A percentile compares a stretch with the other conserved stretches of the same genome.
Conservation (phyloP, 305 asterid genomes). For the Solanum hybrid region DNA sequence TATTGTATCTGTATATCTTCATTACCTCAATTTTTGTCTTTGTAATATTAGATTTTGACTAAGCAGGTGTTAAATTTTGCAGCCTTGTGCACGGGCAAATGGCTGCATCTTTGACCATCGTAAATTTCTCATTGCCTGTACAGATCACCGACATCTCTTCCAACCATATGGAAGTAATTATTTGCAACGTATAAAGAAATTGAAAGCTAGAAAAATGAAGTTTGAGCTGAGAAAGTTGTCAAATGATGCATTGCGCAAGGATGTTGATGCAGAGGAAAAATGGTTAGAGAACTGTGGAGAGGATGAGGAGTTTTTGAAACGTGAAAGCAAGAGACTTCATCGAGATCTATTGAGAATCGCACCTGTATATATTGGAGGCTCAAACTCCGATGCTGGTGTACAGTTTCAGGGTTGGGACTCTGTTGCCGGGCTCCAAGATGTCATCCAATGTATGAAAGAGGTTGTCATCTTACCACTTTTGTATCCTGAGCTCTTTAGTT, state of each 20-base stretch:
- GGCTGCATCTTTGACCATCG: conserved; percentile 96
- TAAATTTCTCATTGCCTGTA: conserved; percentile 95
- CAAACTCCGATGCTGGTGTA: conserved; percentile 33
- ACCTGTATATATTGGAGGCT: conserved; percentile 87
- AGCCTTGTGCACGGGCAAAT: conserved; percentile 96
- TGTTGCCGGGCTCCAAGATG: conserved; percentile 94
- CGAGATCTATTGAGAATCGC: conserved; percentile 88
- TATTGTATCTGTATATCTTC: not conserved
- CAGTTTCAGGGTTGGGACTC: conserved; percentile 93
- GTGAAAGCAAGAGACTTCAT: conserved; percentile 98
- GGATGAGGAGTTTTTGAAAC: conserved; percentile 96
- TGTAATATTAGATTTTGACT: conserved; percentile 3
- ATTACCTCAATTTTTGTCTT: not conserved
- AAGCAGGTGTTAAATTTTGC: conserved; percentile 18
- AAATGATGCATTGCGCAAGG: conserved; percentile 79
- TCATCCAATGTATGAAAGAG: conserved; percentile 95
- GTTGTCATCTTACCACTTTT: conserved; percentile 89
- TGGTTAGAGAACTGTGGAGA: conserved; percentile 98
- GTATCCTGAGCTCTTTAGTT: conserved; percentile 81
- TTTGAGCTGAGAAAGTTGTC: conserved; percentile 64
- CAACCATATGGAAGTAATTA: conserved; percentile 77
- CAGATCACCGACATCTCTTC: conserved; percentile 82
- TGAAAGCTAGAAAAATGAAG: conserved; percentile 68
- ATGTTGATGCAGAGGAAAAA: conserved; percentile 91
- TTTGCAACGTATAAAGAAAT: conserved; percentile 49